Conservation (phyloP, 2,329 filamentous ascomycete species). For the Trichoderma sp. region DNA sequence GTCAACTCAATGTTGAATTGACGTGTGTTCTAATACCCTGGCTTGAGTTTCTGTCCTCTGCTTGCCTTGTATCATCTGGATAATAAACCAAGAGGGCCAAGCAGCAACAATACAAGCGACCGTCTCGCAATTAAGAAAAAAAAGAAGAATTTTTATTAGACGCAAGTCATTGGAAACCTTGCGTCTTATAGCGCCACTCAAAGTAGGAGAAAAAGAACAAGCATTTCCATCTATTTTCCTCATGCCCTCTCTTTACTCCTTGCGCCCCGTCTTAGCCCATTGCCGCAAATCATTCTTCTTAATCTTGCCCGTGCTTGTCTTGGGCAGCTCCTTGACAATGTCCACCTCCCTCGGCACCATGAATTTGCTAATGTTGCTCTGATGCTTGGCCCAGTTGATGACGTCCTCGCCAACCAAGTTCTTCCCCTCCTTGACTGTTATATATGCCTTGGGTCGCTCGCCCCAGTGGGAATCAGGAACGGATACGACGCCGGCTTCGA, state of each 20-base stretch:
- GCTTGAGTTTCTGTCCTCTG: too few species aligned
- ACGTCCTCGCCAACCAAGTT: slow-evolving; percentile 57
- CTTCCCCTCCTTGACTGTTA: slow-evolving; percentile 75
- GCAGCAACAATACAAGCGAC: too few species aligned
- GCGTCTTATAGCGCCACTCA: background rate
- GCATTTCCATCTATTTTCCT: background rate
- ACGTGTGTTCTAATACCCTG: too few species aligned
- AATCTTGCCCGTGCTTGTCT: slow-evolving; percentile 96
- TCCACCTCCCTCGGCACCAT: slow-evolving; percentile 79
- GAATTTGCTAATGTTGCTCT: slow-evolving; percentile 82
- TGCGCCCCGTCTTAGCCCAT: slow-evolving; percentile 61
- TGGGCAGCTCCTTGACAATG: slow-evolving; percentile 83
- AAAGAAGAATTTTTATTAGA: too few species aligned
- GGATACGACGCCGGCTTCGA: slow-evolving; percentile 89
- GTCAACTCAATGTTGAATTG: too few species aligned
- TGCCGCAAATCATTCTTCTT: slow-evolving; percentile 90
- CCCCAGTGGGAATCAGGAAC: slow-evolving; percentile 91
- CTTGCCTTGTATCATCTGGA: too few species aligned
- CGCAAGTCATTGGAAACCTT: too few species aligned
- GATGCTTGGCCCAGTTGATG: slow-evolving; percentile 81
- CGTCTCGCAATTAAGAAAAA: too few species aligned
- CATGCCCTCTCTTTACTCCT: slow-evolving; percentile 20
- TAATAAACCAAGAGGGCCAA: too few species aligned
- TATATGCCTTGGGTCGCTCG: slow-evolving; percentile 90
- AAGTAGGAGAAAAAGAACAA: background rate